These are phyloP conservation scores for Didymella exigua DNA, from an alignment of 2,329 filamentous ascomycete genomes.

Conservation along the genomic window DNA sequence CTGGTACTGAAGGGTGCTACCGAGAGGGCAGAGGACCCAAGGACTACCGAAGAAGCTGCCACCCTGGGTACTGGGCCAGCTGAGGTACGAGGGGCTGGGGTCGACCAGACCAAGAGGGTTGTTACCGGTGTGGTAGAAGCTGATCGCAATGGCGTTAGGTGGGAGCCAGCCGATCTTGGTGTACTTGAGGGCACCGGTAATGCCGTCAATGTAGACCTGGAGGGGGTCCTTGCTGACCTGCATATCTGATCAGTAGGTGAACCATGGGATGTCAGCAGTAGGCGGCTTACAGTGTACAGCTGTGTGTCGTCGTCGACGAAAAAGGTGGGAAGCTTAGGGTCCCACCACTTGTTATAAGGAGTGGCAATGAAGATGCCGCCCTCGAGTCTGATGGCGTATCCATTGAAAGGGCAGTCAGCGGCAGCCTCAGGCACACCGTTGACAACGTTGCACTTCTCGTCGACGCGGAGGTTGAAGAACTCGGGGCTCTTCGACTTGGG, in stretches of 20 bases:
- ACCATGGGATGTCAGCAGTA: background rate
- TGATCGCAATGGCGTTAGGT: conserved; percentile 29
- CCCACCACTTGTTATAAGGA: conserved; percentile 38
- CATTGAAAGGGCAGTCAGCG: conserved; percentile 21
- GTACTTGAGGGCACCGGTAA: conserved; percentile 33
- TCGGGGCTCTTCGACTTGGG: conserved; percentile 33
- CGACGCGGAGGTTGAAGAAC: conserved; percentile 33
- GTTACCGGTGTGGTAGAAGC: conserved; percentile 36
- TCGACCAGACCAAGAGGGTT: conserved; percentile 31
- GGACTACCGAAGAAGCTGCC: conserved; percentile 13
- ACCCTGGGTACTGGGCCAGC: conserved; percentile 36
- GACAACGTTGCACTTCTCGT: conserved; percentile 21
- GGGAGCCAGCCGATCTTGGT: conserved; percentile 33
- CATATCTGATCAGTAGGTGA: conserved; percentile 1
- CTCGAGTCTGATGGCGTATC: conserved; percentile 33
- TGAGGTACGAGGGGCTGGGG: conserved; percentile 33
- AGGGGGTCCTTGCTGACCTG: conserved; percentile 39
- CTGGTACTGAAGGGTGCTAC: conserved; percentile 33
- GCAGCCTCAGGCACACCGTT: background rate
- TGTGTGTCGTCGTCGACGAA: conserved; percentile 38
- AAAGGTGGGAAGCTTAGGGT: conserved; percentile 34
- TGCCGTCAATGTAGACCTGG: conserved; percentile 32
- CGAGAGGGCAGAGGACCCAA: conserved; percentile 30
- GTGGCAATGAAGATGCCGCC: conserved; percentile 36
- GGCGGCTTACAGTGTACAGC: conserved; percentile 33